Evolutionary conservation across 2,329 filamentous ascomycete genomes (phyloP), one percentile per base, ranked within the genome.

Genomic region (Ascochyta koolunga): DNA sequence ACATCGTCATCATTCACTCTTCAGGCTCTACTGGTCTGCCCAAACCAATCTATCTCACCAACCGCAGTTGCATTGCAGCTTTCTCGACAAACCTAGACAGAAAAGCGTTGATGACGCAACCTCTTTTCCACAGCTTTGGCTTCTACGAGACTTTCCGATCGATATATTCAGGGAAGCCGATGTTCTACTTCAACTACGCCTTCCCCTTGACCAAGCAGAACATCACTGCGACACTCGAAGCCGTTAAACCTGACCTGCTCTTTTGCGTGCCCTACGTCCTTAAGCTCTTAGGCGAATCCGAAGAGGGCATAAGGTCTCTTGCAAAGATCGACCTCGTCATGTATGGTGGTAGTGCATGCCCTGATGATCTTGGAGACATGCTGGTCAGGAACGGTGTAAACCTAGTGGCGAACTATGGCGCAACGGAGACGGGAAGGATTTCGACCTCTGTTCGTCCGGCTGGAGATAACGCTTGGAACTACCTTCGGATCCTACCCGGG

Each of bases 251-350:
- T 0, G 79, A 87, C 47, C 80, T 83, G 18, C 81, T 89, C 27
- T 81, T 86, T 51, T 80, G 78, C 2, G 86, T 89, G 0, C 86
- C 87, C 0, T 89, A 88, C 59, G 81, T 83, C 0, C 68, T 89
- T 16, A 88, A 89, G 62, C 72, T 89, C 0, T 75, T 89, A 1
- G 80, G 81, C 0, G 87, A 89, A 64, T 79, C 80, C 0, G 74
- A 82, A 0, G 78, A 81, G 16, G 87, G 86, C 0, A 77, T 86
- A 13, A 62, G 72, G 1, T 72, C 73, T 2, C 69, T 87, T 15
- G 68, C 70, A 0, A 69, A 72, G 21, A 74, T 81, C 10, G 80
- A 83, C 60, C 61, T 84, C 1, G 83, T 87, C 16, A 76, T 84
- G 60, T 86, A 81, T 56, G 84, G 80, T 2, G 85, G 85, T 0